Percentiles rank a stretch among this genome's conserved stretches.
Evolutionary conservation across 2,329 filamentous ascomycete genomes (phyloP).

Genomic region (Pleurostoma richardsiae): DNA sequence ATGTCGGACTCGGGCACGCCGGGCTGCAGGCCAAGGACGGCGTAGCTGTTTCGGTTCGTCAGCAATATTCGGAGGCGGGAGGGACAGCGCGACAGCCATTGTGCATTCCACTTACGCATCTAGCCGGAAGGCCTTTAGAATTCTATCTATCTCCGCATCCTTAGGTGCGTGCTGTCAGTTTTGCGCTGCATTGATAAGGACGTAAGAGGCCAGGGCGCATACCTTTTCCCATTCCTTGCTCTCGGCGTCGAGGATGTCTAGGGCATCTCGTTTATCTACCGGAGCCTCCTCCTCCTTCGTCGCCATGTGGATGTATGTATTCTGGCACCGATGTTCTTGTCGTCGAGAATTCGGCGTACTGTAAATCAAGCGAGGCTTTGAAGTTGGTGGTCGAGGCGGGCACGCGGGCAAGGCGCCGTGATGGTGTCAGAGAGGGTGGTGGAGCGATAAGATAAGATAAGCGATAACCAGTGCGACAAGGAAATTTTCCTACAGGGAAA

Average conservation of each 20-base stretch:
- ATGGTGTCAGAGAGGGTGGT: background rate
- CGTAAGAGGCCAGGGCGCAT: conserved; percentile 12
- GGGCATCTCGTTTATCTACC: conserved; percentile 50
- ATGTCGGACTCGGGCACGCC: conserved; percentile 95
- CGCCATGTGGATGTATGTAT: conserved; percentile 11
- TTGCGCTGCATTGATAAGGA: background rate
- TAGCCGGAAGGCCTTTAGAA: conserved; percentile 80
- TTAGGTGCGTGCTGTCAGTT: conserved; percentile 29
- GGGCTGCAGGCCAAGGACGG: conserved; percentile 90
- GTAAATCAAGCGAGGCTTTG: no score
- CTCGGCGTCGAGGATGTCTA: conserved; percentile 77
- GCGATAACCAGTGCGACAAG: conserved; percentile 8
- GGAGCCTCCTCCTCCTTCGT: conserved; percentile 49
- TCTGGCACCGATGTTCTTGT: no score
- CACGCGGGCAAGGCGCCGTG: no score
- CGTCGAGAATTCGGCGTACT: no score
- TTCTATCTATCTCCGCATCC: conserved; percentile 95
- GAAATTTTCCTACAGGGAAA: conserved; percentile 9
- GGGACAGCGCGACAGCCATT: no score
- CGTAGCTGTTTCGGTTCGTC: conserved; percentile 46
- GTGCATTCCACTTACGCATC: conserved; percentile 31
- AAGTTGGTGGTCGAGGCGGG: no score
- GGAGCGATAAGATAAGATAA: conserved; percentile 10
- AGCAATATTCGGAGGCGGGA: no score
- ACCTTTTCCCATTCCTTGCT: conserved; percentile 90